phyloP scores from a whole-genome alignment of 306 rosid genomes.

The Vicia villosa region DNA sequence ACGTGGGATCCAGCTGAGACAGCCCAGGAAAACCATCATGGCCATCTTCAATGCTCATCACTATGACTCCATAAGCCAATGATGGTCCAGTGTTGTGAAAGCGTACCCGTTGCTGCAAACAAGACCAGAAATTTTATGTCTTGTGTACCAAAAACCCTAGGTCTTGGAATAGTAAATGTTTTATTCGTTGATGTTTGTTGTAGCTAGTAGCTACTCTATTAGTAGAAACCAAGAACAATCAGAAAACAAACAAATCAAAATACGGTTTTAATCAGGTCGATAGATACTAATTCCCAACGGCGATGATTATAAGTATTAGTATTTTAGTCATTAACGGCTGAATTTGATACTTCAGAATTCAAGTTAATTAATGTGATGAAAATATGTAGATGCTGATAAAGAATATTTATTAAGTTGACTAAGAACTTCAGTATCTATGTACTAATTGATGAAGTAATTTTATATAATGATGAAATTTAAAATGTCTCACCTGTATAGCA shows the following conservation, averaged over 20 bases:
- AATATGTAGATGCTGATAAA: not conserved
- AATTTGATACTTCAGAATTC: not conserved
- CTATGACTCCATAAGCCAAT: conserved; percentile 65
- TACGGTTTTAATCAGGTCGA: not conserved
- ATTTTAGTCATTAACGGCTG: not conserved
- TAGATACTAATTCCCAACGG: not conserved
- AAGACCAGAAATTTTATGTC: conserved; percentile 3
- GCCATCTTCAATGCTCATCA: conserved; percentile 96
- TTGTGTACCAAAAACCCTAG: conserved; percentile 2
- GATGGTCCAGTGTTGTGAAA: conserved; percentile 83
- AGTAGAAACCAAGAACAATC: no score
- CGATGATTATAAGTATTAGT: not conserved
- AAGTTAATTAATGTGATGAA: not conserved
- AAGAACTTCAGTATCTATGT: not conserved
- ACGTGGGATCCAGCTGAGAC: conserved; percentile 88
- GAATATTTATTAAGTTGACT: not conserved
- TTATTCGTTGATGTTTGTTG: not conserved
- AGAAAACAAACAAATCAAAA: no score
- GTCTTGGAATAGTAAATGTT: conserved; percentile 12
- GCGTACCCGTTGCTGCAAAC: conserved; percentile 61
- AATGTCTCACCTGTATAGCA: conserved; percentile 74
- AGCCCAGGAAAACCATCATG: conserved; percentile 68
- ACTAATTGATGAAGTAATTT: conserved; percentile 8
- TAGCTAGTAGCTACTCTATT: no score
- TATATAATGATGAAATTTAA: conserved; percentile 19